Conservation (phyloP, 371 early-diverging fungal species). For the Actinomucor elegans region DNA sequence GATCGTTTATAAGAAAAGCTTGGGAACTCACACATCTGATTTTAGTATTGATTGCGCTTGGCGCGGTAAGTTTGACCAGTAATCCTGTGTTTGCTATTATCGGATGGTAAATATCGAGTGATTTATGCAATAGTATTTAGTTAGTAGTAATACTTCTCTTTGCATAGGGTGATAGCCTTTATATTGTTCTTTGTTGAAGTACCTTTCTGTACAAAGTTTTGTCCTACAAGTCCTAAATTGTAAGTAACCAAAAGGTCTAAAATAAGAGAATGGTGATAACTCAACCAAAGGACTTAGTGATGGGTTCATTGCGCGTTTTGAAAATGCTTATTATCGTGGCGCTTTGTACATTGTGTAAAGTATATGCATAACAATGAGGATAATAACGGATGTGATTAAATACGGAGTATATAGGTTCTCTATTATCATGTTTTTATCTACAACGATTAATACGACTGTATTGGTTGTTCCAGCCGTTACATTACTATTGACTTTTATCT, state of each 20-base stretch:
- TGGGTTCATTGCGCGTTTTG: conserved; percentile 36
- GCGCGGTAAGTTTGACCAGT: conserved; percentile 27
- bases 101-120: conserved; percentile 31
- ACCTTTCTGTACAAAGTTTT: conserved; percentile 45
- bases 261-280: neutral
- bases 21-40: too few relatives aligned
- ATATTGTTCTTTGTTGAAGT: conserved; percentile 49
- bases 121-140: too few relatives aligned
- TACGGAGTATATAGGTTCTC: conserved; percentile 19
- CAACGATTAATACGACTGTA: conserved; percentile 22
- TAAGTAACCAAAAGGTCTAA: conserved; percentile 25
- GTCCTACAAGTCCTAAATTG: conserved; percentile 51
- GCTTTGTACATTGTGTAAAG: conserved; percentile 38
- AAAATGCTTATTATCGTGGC: conserved; percentile 41
- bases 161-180: conserved; percentile 41
- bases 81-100: conserved; percentile 43
- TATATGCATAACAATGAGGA: too few relatives aligned
- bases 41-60: conserved; percentile 39
- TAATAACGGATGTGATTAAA: too few relatives aligned
- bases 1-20: neutral
- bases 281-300: conserved; percentile 30
- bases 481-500: conserved; percentile 33
- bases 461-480: conserved; percentile 37
- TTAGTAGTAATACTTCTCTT: neutral
- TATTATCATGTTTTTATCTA: conserved; percentile 46